phyloP scores from a whole-genome alignment of 2,329 filamentous ascomycete genomes.

The Phaeosphaeria sp. region DNA sequence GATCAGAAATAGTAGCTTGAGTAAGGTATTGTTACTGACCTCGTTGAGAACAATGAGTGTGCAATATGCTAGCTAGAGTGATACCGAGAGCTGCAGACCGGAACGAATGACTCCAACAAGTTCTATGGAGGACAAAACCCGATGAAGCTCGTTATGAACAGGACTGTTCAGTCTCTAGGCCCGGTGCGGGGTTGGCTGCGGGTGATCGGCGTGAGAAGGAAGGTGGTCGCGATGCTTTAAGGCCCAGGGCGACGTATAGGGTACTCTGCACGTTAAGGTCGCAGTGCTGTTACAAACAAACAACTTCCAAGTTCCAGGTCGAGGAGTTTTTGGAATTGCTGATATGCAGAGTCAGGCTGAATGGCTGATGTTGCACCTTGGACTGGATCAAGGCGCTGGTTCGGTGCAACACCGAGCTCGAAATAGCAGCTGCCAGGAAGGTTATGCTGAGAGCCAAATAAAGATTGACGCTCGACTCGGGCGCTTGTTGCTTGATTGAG shows the following conservation, averaged over 20 bases:
- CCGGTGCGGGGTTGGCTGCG: conserved; percentile 40
- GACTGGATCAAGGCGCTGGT: conserved; percentile 42
- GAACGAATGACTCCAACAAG: not conserved
- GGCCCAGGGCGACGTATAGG: conserved; percentile 27
- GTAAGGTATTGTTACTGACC: not conserved
- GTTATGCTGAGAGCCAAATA: conserved; percentile 38
- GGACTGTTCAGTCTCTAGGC: conserved; percentile 34
- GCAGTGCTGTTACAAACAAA: conserved; percentile 34
- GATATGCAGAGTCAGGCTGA: conserved; percentile 44
- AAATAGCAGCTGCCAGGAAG: conserved; percentile 42
- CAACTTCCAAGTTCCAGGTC: conserved; percentile 27
- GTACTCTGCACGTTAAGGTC: conserved; percentile 31
- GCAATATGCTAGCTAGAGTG: not conserved
- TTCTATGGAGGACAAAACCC: not conserved
- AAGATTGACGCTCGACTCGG: conserved; percentile 35
- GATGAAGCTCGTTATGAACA: conserved; percentile 12
- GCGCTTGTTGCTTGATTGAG: conserved; percentile 22
- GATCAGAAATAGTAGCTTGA: conserved; percentile 25
- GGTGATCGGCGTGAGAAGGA: conserved; percentile 37
- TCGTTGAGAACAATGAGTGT: not conserved
- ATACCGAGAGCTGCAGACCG: not conserved
- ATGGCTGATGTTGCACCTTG: conserved; percentile 42
- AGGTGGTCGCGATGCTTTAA: conserved; percentile 32
- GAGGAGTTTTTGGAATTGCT: conserved; percentile 32
- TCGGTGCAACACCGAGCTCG: conserved; percentile 40